These are phyloP conservation scores for Ceratobasidium sp. DNA, from an alignment of 1,284 basidiomycete species.

Conservation along the genomic window DNA sequence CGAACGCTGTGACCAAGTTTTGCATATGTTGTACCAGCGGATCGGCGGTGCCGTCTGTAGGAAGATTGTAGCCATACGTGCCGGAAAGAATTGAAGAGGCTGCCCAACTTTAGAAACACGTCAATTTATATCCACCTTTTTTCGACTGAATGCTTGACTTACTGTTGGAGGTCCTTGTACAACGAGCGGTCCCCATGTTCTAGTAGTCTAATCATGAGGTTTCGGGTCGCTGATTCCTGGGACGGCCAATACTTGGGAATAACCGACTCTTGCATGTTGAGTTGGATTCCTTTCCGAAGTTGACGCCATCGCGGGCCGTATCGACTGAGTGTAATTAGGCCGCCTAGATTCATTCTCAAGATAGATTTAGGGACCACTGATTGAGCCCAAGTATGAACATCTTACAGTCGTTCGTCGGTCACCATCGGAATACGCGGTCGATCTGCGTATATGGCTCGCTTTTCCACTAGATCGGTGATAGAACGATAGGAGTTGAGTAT, in stretches of 20 bases:
- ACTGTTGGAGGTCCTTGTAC: constrained; percentile 31
- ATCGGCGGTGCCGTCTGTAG: constrained; percentile 2
- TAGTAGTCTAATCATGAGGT: constrained; percentile 10
- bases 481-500: constrained; percentile 63
- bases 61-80: constrained; percentile 35
- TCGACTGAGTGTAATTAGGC: neutral
- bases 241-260: constrained; percentile 32
- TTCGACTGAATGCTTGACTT: neutral
- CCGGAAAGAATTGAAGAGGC: constrained; percentile 26
- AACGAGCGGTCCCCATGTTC: constrained; percentile 15
- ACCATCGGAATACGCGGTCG: constrained; percentile 52
- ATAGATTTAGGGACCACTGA: too few relatives aligned
- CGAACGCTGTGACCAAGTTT: neutral
- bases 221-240: constrained; percentile 11
- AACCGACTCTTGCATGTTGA: constrained; percentile 34
- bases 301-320: constrained; percentile 41
- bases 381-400: neutral
- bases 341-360: constrained; percentile 29
- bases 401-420: constrained; percentile 19
- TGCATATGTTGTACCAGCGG: constrained; percentile 23
- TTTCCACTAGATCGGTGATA: constrained; percentile 63
- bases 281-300: constrained; percentile 28
- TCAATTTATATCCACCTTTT: too few relatives aligned
- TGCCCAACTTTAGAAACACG: too few relatives aligned
- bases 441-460: constrained; percentile 62